Evolutionary conservation across 2,329 filamentous ascomycete species (phyloP).

Genomic region (Waltergamsia citrina): DNA sequence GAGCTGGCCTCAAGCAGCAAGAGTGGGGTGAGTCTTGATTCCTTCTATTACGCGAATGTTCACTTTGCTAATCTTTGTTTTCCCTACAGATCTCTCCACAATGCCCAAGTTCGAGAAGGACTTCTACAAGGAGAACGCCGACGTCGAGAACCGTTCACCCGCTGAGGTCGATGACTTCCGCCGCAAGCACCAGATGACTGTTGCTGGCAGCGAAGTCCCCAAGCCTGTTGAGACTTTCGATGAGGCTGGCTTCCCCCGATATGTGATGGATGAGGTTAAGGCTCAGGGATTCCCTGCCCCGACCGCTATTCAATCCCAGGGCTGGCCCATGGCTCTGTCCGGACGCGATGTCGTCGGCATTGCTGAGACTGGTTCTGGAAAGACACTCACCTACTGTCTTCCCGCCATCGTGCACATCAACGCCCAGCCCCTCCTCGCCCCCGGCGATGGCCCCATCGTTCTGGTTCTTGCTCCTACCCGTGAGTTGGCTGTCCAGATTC

Average conservation of each 20-base stretch:
- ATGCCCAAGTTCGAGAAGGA: constrained; percentile 98
- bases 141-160: constrained; percentile 63
- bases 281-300: constrained; percentile 90
- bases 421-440: constrained; percentile 89
- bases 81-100: constrained; percentile 53
- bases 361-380: constrained; percentile 97
- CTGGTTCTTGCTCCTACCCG: constrained; percentile 92
- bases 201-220: constrained; percentile 72
- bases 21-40: constrained; percentile 62
- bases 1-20: constrained; percentile 78
- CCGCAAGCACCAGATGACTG: constrained; percentile 72
- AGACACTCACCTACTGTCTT: constrained; percentile 96
- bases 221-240: constrained; percentile 96
- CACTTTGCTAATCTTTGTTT: constrained; percentile 12
- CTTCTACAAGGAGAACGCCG: constrained; percentile 93
- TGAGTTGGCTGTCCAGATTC: constrained; percentile 97
- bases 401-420: constrained; percentile 99
- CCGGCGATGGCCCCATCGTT: constrained; percentile 93
- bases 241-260: constrained; percentile 91
- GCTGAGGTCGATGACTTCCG: constrained; percentile 85
- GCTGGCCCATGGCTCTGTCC: constrained; percentile 97
- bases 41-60: constrained; percentile 7
- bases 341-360: constrained; percentile 98
- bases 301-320: constrained; percentile 94
- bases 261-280: constrained; percentile 98